phyloP scores from a whole-genome alignment of 495 filamentous ascomycete species.

The Tuber borchii region DNA sequence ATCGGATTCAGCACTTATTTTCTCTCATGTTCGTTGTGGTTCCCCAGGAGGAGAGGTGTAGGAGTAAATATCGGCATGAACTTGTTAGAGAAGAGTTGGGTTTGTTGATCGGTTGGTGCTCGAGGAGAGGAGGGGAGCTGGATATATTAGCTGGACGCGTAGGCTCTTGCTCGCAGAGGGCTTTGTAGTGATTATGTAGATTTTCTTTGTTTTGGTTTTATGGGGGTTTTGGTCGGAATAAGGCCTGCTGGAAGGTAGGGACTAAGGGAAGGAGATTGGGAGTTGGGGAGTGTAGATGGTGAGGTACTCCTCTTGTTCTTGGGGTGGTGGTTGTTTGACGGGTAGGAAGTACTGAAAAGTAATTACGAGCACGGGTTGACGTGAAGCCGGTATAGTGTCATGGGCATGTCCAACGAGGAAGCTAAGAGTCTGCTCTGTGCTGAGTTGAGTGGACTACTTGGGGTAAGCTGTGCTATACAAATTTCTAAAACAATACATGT shows the following conservation, averaged over 20 bases:
- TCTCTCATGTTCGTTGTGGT: not conserved
- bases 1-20: not conserved
- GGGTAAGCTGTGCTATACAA: not conserved
- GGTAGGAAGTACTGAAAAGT: fast-evolving
- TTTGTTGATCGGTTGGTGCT: not conserved
- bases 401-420: not conserved
- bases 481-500: not conserved
- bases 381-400: not conserved
- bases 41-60: not conserved
- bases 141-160: not conserved
- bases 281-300: not conserved
- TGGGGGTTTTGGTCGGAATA: fast-evolving
- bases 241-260: not conserved
- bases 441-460: not conserved
- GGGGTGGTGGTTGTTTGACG: no score
- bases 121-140: not conserved
- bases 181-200: not conserved
- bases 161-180: not conserved
- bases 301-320: not conserved
- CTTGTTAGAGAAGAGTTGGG: not conserved
- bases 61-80: not conserved
- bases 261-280: not conserved
- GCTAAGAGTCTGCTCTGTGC: not conserved
- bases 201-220: not conserved
- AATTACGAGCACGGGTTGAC: no score